Evolutionary conservation across 306 rosid species (phyloP).

Genomic region (Ochetophila trinervis): DNA sequence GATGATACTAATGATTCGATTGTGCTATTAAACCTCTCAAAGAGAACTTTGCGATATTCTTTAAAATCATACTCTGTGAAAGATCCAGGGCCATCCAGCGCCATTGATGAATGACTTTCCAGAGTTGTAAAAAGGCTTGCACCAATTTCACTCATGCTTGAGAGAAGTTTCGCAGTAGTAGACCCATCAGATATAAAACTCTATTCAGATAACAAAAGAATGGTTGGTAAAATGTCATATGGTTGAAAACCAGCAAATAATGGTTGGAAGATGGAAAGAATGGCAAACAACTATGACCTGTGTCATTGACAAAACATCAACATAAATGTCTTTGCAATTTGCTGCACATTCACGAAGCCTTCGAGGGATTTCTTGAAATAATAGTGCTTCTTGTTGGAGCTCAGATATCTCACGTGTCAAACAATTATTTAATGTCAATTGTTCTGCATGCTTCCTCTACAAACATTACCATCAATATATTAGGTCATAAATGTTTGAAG

Average conservation of each 20-base stretch:
- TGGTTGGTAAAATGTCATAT: constrained; percentile 8
- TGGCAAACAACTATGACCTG: constrained; percentile 49
- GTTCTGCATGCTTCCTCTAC: constrained; percentile 66
- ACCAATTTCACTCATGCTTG: constrained; percentile 65
- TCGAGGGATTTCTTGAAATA: constrained; percentile 45
- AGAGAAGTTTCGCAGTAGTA: constrained; percentile 47
- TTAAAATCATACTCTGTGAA: constrained; percentile 32
- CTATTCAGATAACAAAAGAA: constrained; percentile 41
- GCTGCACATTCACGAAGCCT: constrained; percentile 45
- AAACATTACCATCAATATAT: constrained; percentile 15
- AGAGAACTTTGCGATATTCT: constrained; percentile 47
- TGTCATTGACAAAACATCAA: constrained; percentile 52
- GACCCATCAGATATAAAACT: constrained; percentile 41
- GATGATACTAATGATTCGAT: constrained; percentile 51
- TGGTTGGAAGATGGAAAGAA: constrained; percentile 10
- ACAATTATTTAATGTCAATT: constrained; percentile 38
- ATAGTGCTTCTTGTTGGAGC: constrained; percentile 53
- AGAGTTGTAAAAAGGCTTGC: constrained; percentile 52
- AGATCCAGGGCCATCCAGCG: constrained; percentile 33
- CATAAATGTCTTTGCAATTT: constrained; percentile 58
- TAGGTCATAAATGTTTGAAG: not conserved
- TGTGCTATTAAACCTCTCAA: constrained; percentile 50
- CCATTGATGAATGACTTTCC: constrained; percentile 48
- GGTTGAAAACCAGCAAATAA: constrained; percentile 19
- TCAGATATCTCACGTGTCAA: constrained; percentile 37